Conservation (phyloP, 2,329 filamentous ascomycete genomes). For the Dactylellina parvicollis region DNA sequence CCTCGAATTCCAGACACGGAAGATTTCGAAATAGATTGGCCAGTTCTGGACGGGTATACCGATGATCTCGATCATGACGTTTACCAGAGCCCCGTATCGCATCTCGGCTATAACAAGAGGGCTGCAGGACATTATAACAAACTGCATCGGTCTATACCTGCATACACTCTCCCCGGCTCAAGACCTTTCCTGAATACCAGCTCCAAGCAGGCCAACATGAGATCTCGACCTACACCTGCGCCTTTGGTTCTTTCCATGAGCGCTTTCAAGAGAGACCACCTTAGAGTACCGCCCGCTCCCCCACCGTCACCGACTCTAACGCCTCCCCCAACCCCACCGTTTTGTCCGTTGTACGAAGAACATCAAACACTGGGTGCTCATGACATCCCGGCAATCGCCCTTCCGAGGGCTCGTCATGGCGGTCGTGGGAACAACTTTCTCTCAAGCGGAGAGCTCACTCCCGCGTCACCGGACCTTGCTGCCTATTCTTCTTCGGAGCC, state of each 20-base stretch:
- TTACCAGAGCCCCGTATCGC: constrained; percentile 12
- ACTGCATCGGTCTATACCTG: constrained; percentile 12
- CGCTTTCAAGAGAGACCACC: constrained; percentile 38
- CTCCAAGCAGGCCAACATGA: constrained; percentile 36
- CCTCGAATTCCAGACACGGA: constrained; percentile 33
- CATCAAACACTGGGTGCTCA: constrained; percentile 39
- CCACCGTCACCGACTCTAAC: constrained; percentile 43
- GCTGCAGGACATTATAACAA: constrained; percentile 13
- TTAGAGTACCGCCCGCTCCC: constrained; percentile 40
- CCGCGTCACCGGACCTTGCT: constrained; percentile 8
- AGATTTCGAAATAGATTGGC: constrained; percentile 52
- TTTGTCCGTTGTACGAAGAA: constrained; percentile 48
- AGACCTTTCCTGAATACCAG: constrained; percentile 38
- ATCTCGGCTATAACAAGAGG: constrained; percentile 31
- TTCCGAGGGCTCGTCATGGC: not conserved
- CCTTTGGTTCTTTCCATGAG: constrained; percentile 44
- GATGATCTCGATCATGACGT: constrained; percentile 38
- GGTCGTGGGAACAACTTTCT: not conserved
- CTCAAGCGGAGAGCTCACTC: constrained; percentile 1
- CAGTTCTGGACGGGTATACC: constrained; percentile 32
- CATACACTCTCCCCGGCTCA: constrained; percentile 9
- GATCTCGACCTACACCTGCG: constrained; percentile 34
- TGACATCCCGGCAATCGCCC: constrained; percentile 35
- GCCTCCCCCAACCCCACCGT: constrained; percentile 43
- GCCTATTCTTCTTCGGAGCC: constrained; percentile 30